Evolutionary conservation across 192 early-diverging fungal genomes (phyloP).

Genomic region (Backusella tuberculispora): DNA sequence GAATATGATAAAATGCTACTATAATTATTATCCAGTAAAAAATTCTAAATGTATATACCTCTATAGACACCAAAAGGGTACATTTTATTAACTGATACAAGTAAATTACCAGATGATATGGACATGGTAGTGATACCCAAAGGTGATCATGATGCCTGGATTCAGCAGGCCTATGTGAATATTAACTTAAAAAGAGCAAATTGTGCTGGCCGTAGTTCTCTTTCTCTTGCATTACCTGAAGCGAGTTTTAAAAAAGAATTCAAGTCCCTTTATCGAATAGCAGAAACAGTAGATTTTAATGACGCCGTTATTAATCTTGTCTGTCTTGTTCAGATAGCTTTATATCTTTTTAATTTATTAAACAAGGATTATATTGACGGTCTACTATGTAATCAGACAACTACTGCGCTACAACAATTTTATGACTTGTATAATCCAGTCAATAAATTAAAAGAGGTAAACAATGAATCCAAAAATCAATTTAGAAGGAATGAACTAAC

Average conservation of each 20-base stretch:
- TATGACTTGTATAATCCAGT: slow-evolving; percentile 46
- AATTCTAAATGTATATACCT: neutral
- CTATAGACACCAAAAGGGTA: slow-evolving; percentile 51
- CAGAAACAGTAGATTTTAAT: slow-evolving; percentile 48
- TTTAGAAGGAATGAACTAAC: neutral
- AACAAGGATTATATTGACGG: slow-evolving; percentile 51
- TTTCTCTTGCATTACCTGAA: slow-evolving; percentile 48
- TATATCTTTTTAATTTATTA: slow-evolving; percentile 48
- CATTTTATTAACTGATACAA: slow-evolving; percentile 51
- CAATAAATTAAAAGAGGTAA: slow-evolving; percentile 22
- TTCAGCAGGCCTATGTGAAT: slow-evolving; percentile 52
- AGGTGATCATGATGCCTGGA: slow-evolving; percentile 52
- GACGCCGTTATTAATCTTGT: slow-evolving; percentile 54
- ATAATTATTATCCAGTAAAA: too few species aligned
- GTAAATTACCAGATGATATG: slow-evolving; percentile 48
- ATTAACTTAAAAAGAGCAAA: slow-evolving; percentile 53
- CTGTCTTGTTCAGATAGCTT: slow-evolving; percentile 46
- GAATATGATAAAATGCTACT: neutral
- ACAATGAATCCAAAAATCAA: neutral
- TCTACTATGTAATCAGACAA: slow-evolving; percentile 53
- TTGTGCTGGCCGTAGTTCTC: slow-evolving; percentile 55
- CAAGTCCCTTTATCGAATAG: slow-evolving; percentile 50
- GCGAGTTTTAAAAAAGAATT: slow-evolving; percentile 52
- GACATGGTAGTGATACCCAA: slow-evolving; percentile 55
- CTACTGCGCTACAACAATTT: slow-evolving; percentile 43